phyloP scores from a whole-genome alignment of 345 rosid species.

The Cardamine resedifolia region DNA sequence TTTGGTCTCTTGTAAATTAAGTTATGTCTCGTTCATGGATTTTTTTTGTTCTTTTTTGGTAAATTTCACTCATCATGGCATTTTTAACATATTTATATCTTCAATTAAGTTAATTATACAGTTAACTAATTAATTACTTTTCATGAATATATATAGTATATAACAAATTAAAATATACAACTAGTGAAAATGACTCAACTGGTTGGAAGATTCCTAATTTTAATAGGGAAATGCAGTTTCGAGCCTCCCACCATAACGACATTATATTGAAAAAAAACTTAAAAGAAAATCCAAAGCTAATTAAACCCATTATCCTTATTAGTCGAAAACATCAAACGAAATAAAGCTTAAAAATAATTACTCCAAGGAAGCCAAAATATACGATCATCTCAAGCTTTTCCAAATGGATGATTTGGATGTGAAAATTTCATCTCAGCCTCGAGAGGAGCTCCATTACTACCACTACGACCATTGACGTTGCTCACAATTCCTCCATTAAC shows the following conservation, averaged over 20 bases:
- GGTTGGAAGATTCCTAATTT: background rate
- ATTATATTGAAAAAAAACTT: background rate
- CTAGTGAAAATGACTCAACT: background rate
- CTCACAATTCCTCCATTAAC: constrained; percentile 59
- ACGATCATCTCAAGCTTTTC: constrained; percentile 31
- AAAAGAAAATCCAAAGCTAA: constrained; percentile 1
- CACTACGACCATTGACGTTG: constrained; percentile 34
- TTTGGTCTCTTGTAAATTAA: background rate
- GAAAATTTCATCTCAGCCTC: constrained; percentile 30
- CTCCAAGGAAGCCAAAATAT: constrained; percentile 1
- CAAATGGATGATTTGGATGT: constrained; percentile 32
- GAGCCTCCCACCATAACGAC: constrained; percentile 9
- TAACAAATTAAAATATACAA: too few relatives aligned
- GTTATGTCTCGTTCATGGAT: background rate
- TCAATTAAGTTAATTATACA: background rate
- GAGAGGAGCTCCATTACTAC: constrained; percentile 28
- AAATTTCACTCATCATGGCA: background rate
- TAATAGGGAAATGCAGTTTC: background rate
- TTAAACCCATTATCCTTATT: background rate
- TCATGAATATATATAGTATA: too few relatives aligned
- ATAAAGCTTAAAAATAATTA: constrained; percentile 16
- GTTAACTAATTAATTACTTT: background rate
- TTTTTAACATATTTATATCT: too few relatives aligned
- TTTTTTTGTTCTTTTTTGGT: background rate
- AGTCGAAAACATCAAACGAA: constrained; percentile 14